These are phyloP conservation scores for Sungouiozyma intestinalis DNA, from an alignment of 805 yeast species.

Conservation along the genomic window DNA sequence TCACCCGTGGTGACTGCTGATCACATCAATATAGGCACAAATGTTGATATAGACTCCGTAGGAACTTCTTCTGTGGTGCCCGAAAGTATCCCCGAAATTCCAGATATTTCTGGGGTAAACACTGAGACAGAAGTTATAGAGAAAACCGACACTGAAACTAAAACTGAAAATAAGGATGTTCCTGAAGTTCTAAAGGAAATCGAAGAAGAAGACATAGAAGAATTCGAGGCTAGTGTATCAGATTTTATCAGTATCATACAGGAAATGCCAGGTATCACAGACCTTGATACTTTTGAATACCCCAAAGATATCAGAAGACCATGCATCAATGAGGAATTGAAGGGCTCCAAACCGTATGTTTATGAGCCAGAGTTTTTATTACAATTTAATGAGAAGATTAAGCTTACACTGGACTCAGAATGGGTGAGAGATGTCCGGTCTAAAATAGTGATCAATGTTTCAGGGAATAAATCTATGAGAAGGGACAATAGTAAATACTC, in stretches of 20 bases:
- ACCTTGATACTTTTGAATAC: slow-evolving; percentile 45
- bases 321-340: slow-evolving; percentile 33
- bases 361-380: slow-evolving; percentile 76
- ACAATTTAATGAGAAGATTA: slow-evolving; percentile 57
- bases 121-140: background rate
- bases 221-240: slow-evolving; percentile 34
- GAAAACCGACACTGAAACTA: background rate
- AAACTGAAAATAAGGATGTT: background rate
- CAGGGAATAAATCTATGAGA: slow-evolving; percentile 9
- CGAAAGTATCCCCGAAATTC: slow-evolving; percentile 3
- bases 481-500: slow-evolving; percentile 8
- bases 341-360: slow-evolving; percentile 29
- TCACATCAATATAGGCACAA: slow-evolving; percentile 1
- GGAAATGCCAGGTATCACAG: slow-evolving; percentile 40
- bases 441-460: slow-evolving; percentile 27
- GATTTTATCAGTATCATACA: slow-evolving; percentile 41
- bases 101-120: slow-evolving; percentile 5
- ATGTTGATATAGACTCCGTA: slow-evolving; percentile 3
- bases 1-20: background rate
- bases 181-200: slow-evolving; percentile 10
- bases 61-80: background rate
- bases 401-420: slow-evolving; percentile 48
- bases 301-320: slow-evolving; percentile 45
- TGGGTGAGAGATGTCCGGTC: slow-evolving; percentile 33
- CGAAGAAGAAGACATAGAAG: slow-evolving; percentile 16